These are phyloP conservation scores for Obba rivulosa DNA, from an alignment of 768 basidiomycete species.

Conservation along the genomic window DNA sequence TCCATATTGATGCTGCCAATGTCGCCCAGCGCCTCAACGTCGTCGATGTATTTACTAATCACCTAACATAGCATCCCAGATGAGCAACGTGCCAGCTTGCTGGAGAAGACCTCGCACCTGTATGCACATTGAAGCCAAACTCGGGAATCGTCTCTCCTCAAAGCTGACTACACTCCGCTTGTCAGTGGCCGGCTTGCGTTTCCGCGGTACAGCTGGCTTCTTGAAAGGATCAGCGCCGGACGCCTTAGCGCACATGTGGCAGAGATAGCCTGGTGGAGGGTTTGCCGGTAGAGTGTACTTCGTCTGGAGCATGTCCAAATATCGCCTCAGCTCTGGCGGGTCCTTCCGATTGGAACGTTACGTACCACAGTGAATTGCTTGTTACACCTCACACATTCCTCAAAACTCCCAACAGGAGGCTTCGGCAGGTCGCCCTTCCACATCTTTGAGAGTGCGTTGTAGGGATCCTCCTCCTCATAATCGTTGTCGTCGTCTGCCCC, in stretches of 20 bases:
- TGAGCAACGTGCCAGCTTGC: not conserved
- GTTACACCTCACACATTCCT: slow-evolving; percentile 74
- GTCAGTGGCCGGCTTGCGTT: slow-evolving; percentile 59
- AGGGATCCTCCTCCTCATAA: slow-evolving; percentile 61
- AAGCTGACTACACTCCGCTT: slow-evolving; percentile 63
- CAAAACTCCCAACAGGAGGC: slow-evolving; percentile 74
- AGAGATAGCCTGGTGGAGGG: slow-evolving; percentile 72
- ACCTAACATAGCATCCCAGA: slow-evolving; percentile 40
- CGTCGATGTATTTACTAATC: slow-evolving; percentile 80
- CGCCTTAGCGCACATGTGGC: slow-evolving; percentile 76
- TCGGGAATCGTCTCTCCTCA: slow-evolving; percentile 65
- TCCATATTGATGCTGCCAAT: slow-evolving; percentile 83
- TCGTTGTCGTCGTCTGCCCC: slow-evolving; percentile 39
- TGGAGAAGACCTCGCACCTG: slow-evolving; percentile 39
- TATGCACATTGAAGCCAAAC: slow-evolving; percentile 77
- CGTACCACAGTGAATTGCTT: slow-evolving; percentile 86
- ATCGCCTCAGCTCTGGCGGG: no score
- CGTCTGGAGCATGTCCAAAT: slow-evolving; percentile 44
- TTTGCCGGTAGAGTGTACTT: slow-evolving; percentile 78
- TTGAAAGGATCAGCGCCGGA: slow-evolving; percentile 84
- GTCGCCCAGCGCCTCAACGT: slow-evolving; percentile 85
- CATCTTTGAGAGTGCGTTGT: slow-evolving; percentile 56
- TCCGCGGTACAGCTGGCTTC: slow-evolving; percentile 56
- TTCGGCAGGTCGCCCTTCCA: slow-evolving; percentile 33
- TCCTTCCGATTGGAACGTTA: slow-evolving; percentile 6